phyloP scores from a whole-genome alignment of 2,329 filamentous ascomycete species.

The Trichoderma pleuroti region DNA sequence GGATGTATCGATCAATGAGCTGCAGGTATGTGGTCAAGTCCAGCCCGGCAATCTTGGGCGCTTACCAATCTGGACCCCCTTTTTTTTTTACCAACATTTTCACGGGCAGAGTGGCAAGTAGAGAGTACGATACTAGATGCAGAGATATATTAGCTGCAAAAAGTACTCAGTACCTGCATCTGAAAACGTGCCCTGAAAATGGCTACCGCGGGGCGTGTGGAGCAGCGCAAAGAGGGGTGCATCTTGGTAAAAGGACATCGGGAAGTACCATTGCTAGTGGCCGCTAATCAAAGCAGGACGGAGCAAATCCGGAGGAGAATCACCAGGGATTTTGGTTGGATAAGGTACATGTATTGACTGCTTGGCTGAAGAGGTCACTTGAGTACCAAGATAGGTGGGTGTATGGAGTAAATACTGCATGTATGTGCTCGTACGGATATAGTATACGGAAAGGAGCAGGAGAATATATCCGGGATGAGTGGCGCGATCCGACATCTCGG shows the following conservation, averaged over 20 bases:
- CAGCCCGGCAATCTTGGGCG: background rate
- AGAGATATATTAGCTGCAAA: rapidly evolving
- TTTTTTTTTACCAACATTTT: background rate
- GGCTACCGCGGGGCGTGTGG: background rate
- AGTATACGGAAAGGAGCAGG: background rate
- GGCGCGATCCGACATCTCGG: background rate
- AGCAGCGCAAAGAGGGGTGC: background rate
- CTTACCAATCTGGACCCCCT: constrained; percentile 12
- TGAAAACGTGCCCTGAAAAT: background rate
- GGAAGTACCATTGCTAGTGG: constrained; percentile 7
- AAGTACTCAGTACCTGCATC: background rate
- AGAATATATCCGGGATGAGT: background rate
- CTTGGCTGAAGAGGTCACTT: background rate
- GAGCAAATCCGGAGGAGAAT: background rate
- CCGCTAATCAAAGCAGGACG: background rate
- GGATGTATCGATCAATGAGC: background rate
- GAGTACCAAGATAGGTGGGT: background rate
- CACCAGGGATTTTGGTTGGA: background rate
- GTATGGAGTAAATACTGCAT: background rate
- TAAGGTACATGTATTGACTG: too few species aligned
- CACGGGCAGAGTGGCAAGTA: background rate
- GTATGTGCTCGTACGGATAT: background rate
- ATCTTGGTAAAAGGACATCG: background rate
- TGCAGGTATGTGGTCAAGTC: background rate
- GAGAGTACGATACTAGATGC: background rate